These are phyloP conservation scores for Candida ortonii DNA, from an alignment of 805 yeast species.

Conservation along the genomic window DNA sequence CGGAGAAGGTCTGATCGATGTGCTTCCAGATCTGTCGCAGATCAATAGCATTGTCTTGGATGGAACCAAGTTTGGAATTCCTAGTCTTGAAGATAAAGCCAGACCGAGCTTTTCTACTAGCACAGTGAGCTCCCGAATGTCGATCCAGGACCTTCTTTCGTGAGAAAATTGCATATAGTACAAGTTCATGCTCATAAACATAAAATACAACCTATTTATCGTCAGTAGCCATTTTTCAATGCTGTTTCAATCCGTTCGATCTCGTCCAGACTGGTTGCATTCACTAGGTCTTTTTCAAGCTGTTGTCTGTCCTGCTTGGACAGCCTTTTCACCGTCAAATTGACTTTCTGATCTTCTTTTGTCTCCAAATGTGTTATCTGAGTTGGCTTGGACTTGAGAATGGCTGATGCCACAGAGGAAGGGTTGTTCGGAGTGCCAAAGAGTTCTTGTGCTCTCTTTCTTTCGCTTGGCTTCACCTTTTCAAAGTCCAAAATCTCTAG, in stretches of 20 bases:
- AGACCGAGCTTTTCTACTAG: too few species aligned
- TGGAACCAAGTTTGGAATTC: conserved; percentile 24
- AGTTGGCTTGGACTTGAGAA: conserved; percentile 20
- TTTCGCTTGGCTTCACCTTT: conserved; percentile 56
- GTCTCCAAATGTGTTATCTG: conserved; percentile 8
- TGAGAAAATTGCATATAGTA: conserved; percentile 4
- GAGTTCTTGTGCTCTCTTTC: conserved; percentile 41
- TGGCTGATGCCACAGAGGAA: conserved; percentile 29
- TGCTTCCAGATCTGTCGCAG: conserved; percentile 23
- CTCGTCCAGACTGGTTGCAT: conserved; percentile 70
- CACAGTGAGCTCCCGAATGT: conserved; percentile 11
- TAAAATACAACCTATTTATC: conserved; percentile 2
- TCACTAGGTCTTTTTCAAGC: conserved; percentile 51
- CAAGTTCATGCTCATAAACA: neutral
- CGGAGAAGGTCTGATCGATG: conserved; percentile 22
- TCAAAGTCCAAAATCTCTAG: conserved; percentile 66
- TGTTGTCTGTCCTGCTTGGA: conserved; percentile 50
- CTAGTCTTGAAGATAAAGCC: conserved; percentile 11
- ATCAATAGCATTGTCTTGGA: conserved; percentile 11
- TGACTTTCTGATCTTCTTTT: conserved; percentile 16
- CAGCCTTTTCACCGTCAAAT: conserved; percentile 39
- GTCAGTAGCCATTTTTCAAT: conserved; percentile 38
- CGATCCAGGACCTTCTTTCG: conserved; percentile 23
- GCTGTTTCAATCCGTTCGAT: conserved; percentile 66
- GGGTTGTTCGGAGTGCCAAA: conserved; percentile 37